These are phyloP conservation scores for Gymnopus androsaceus DNA, from an alignment of 1,284 basidiomycete genomes.

Conservation along the genomic window DNA sequence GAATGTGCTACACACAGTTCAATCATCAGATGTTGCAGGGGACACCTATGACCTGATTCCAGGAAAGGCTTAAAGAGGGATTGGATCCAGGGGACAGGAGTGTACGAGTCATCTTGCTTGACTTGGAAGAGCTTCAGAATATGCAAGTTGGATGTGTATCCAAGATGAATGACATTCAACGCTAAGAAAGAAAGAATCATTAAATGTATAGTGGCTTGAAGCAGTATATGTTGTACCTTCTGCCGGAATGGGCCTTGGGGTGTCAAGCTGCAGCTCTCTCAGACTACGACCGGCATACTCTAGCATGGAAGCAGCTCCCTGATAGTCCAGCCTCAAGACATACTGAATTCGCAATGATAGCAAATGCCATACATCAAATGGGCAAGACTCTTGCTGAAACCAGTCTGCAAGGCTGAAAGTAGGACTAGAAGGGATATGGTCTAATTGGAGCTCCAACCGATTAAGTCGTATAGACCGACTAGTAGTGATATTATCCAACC, in stretches of 20 bases:
- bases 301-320: background rate
- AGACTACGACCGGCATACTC: background rate
- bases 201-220: too few relatives aligned
- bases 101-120: background rate
- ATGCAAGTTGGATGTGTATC: background rate
- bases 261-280: too few relatives aligned
- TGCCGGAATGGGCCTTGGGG: too few relatives aligned
- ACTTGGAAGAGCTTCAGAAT: background rate
- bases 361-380: background rate
- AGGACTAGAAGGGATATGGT: too few relatives aligned
- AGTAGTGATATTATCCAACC: background rate
- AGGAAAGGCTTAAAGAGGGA: background rate
- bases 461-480: slow-evolving; percentile 5
- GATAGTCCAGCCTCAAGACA: too few relatives aligned
- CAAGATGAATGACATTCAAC: slow-evolving; percentile 5
- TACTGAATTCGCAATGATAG: background rate
- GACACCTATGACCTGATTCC: background rate
- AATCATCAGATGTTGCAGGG: background rate
- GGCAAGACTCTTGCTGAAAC: background rate
- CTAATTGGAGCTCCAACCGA: background rate
- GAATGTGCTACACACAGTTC: background rate
- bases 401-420: background rate
- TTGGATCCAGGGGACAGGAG: slow-evolving; percentile 4
- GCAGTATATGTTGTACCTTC: background rate
- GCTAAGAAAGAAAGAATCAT: background rate